These are phyloP conservation scores for Panus rudis DNA, from an alignment of 768 basidiomycete species.

Conservation along the genomic window DNA sequence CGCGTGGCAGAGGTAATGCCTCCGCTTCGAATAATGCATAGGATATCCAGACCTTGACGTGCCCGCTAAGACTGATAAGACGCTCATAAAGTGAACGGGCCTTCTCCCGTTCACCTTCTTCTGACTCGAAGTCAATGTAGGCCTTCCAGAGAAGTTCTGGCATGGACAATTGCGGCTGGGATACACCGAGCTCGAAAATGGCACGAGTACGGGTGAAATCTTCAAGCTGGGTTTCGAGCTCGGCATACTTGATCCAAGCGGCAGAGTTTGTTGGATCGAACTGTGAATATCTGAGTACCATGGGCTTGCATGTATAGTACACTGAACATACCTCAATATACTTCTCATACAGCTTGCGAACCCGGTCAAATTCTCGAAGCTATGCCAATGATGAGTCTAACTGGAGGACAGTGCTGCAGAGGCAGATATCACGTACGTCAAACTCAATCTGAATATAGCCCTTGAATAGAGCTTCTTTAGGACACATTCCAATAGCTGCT, in stretches of 20 bases:
- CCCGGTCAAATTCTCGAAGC: constrained; percentile 94
- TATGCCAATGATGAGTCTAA: too few relatives aligned
- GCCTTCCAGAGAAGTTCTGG: constrained; percentile 92
- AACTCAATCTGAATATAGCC: constrained; percentile 93
- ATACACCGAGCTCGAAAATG: constrained; percentile 92
- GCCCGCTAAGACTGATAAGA: constrained; percentile 75
- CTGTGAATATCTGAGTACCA: constrained; percentile 30
- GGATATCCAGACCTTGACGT: constrained; percentile 96
- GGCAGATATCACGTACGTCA: constrained; percentile 45
- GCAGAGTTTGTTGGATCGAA: constrained; percentile 84
- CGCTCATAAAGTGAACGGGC: constrained; percentile 83
- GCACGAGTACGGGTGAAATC: constrained; percentile 85
- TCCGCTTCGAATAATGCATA: constrained; percentile 90
- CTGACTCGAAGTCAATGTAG: constrained; percentile 93
- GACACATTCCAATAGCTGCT: constrained; percentile 88
- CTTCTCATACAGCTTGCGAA: constrained; percentile 86
- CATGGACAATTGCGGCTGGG: constrained; percentile 83
- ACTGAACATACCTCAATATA: constrained; percentile 69
- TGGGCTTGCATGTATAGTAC: neutral
- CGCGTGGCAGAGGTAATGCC: constrained; percentile 55
- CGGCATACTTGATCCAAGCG: constrained; percentile 95
- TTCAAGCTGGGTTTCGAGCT: constrained; percentile 79
- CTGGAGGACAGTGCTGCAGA: neutral
- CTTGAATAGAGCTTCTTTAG: constrained; percentile 93
- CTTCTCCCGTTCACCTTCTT: constrained; percentile 84